Base-by-base conservation (phyloP, 805 yeast genomes). In the Starmerella kuoi region DNA sequence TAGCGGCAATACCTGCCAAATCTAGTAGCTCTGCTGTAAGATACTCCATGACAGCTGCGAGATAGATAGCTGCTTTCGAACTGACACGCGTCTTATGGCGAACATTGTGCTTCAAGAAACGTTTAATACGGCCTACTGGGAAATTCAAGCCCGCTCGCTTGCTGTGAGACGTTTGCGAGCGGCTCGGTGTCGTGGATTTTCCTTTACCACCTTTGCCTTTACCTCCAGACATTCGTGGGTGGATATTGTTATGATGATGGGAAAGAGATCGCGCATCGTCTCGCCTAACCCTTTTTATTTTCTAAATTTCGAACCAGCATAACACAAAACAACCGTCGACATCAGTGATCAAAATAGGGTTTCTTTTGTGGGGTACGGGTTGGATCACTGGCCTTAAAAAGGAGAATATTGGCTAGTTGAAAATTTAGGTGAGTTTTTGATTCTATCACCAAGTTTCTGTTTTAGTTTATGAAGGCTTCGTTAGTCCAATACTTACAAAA, bases 71-170 rank as follows among this genome's bases (percentile, higher is more conserved):
- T 61, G 97, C 96, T 78, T 95, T 95, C 56, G 96, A 86, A 77
- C 97, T 96, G 59, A 88, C 80, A 74, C 97, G 55, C 32, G 53
- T 53, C 37, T 47, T 51, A 80, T 73, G 87, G 94, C 62, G 96
- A 94, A 73, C 88, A 84, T 79, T 87, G 84, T 66, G 85, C 78
- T 94, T 84, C 63, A 88, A 72, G 59, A 87, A 76, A 73, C 96
- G 79, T 76, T 88, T 95, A 58, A 88, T 91, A 79, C 97, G 87
- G 69, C 97, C 97, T 56, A 88, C 97, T 73, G 97, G 97, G 93
- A 88, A 88, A 60, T 94, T 84, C 64, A 88, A 77, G 68, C 96
- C 97, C 64, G 97, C 96, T 11, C 55, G 51, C 22, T 56, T 51
- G 42, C 55, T 51, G 43, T 54, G 57, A 5, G 56, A 53, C 33